Evolutionary conservation across 176 grass and related monocot genomes (phyloP).

Genomic region (Aegilops sharonensis): DNA sequence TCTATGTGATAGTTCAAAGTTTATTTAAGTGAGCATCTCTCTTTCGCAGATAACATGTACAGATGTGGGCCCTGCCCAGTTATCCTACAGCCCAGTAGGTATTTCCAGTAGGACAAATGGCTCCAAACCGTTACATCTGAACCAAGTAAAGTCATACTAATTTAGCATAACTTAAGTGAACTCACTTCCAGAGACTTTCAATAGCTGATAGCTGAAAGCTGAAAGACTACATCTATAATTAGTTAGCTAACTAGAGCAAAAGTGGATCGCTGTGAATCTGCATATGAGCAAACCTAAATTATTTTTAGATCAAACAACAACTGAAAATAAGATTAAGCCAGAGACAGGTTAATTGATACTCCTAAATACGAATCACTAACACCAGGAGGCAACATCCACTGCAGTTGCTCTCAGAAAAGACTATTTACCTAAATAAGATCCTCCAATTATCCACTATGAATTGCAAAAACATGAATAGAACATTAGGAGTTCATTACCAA

Average conservation of each 20-base stretch:
- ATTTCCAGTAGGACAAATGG: neutral
- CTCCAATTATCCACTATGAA: too few species aligned
- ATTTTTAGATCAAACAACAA: neutral
- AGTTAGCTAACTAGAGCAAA: neutral
- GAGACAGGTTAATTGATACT: too few species aligned
- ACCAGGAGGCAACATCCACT: too few species aligned
- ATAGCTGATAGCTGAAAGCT: neutral
- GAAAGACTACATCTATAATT: neutral
- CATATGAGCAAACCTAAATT: neutral
- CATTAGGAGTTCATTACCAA: too few species aligned
- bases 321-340: too few species aligned
- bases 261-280: neutral
- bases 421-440: too few species aligned
- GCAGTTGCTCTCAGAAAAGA: too few species aligned
- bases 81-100: neutral
- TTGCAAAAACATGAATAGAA: too few species aligned
- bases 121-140: neutral
- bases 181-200: neutral
- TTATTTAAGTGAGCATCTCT: neutral
- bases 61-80: neutral
- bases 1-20: neutral
- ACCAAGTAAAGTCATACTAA: neutral
- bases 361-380: too few species aligned
- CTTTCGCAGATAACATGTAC: neutral
- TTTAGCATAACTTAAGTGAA: neutral